These are phyloP conservation scores for Aspergillus costaricaensis DNA, from an alignment of 2,329 filamentous ascomycete species.

Conservation along the genomic window DNA sequence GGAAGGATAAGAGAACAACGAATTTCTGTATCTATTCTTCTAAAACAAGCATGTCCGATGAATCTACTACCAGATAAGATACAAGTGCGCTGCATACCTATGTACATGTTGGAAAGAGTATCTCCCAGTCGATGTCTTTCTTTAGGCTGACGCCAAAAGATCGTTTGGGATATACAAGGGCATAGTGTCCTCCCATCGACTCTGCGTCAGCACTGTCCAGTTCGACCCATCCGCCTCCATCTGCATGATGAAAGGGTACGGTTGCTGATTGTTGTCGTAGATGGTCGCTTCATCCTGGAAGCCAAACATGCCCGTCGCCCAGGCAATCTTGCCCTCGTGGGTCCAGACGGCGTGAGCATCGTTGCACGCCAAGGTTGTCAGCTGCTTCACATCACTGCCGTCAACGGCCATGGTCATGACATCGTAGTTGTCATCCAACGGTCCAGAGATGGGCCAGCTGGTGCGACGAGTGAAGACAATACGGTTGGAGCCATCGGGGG, in stretches of 20 bases:
- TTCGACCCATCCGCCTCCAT: slow-evolving; percentile 47
- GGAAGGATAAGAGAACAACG: background rate
- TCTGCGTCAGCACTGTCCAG: slow-evolving; percentile 29
- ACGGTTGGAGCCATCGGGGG: slow-evolving; percentile 37
- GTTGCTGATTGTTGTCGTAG: slow-evolving; percentile 50
- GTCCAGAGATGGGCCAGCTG: slow-evolving; percentile 26
- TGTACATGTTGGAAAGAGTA: background rate
- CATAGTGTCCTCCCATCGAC: slow-evolving; percentile 37
- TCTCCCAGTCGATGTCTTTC: background rate
- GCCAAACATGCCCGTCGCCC: slow-evolving; percentile 46
- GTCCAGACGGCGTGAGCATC: slow-evolving; percentile 51
- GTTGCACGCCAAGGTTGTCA: slow-evolving; percentile 42
- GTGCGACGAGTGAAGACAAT: slow-evolving; percentile 45
- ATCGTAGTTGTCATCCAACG: slow-evolving; percentile 33
- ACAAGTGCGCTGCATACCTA: background rate
- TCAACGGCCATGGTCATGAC: slow-evolving; percentile 47
- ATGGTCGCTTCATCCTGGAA: slow-evolving; percentile 46
- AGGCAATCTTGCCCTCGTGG: slow-evolving; percentile 46
- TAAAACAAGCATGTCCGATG: too few species aligned
- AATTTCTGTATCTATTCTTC: background rate
- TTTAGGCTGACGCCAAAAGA: background rate
- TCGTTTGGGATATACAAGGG: slow-evolving; percentile 14
- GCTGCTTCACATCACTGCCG: slow-evolving; percentile 37
- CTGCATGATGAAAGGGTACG: slow-evolving; percentile 48
- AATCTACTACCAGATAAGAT: too few species aligned